Conservation (phyloP, 1,284 basidiomycete genomes). For the Ganoderma leucocontextum region DNA sequence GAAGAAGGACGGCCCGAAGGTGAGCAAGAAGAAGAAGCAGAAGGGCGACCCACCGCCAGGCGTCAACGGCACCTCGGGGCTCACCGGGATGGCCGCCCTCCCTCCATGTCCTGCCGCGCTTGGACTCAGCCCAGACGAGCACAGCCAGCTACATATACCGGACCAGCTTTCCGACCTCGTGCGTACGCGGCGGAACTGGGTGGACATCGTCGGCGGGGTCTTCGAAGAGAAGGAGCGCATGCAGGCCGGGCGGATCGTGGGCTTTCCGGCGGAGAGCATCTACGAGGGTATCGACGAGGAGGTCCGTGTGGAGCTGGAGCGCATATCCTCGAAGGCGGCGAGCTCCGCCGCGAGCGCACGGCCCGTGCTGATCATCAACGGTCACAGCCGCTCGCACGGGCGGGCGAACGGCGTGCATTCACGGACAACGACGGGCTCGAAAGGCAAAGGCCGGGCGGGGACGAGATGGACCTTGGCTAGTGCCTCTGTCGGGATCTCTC, state of each 20-base stretch:
- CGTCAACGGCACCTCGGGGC: conserved; percentile 39
- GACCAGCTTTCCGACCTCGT: conserved; percentile 78
- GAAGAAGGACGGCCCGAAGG: conserved; percentile 76
- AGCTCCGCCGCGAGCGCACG: conserved; percentile 9
- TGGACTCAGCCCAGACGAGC: conserved; percentile 73
- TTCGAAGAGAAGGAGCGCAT: conserved; percentile 74
- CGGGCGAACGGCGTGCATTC: conserved; percentile 29
- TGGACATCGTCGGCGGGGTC: conserved; percentile 70
- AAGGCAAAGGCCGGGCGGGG: conserved; percentile 48
- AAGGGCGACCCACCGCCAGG: conserved; percentile 56
- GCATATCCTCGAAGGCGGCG: conserved; percentile 31
- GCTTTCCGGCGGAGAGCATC: conserved; percentile 77
- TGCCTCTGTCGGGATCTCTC: background rate
- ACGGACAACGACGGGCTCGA: conserved; percentile 42
- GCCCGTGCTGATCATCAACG: background rate
- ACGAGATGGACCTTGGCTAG: conserved; percentile 39
- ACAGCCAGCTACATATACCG: conserved; percentile 70
- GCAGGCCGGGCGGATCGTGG: conserved; percentile 73
- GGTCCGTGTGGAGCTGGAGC: conserved; percentile 50
- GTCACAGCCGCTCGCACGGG: conserved; percentile 14
- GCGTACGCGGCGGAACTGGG: conserved; percentile 76
- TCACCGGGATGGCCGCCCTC: conserved; percentile 35
- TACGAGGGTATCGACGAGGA: conserved; percentile 79
- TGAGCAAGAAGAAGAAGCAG: conserved; percentile 74
- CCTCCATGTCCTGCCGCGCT: conserved; percentile 69